Evolutionary conservation across 768 basidiomycete species (phyloP), one percentile per base, ranked within the genome.

Genomic region (Tephrocybe sp.): DNA sequence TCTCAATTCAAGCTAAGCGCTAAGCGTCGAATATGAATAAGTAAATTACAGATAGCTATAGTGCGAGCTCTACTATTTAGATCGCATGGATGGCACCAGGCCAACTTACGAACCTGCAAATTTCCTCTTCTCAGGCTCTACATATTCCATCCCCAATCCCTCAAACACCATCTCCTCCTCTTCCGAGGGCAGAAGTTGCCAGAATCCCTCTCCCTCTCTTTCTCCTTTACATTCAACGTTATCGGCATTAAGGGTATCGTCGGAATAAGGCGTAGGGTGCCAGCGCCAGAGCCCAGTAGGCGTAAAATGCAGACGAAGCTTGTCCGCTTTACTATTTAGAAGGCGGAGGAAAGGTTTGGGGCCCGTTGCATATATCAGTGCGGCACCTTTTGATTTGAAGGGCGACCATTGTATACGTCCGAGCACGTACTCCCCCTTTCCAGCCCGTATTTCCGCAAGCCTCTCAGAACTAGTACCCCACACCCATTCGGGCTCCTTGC

Each of bases 281-380:
- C 82, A 85, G 42, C 65, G 70, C 87, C 87, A 88, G 3, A 88
- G 66, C 11, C 86, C 87, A 53, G 71, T 78, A 55, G 83, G 81
- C 55, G 84, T 78, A 24, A 88, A 69, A 27, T 75, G 68, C 58
- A 85, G 56, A 13, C 77, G 78, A 2, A 70, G 57, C 36, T 65
- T 68, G 5, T 57, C 44, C 0, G 86, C 87, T 31, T 68, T 66
- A 18, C 55, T 60, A 26, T 70, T 70, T 1, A 80, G 51, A 34
- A 74, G 65, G 41, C 68, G 64, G 34, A 67, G 63, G 59, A 85
- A 84, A 21, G 71, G 69, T 0, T 40, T 34, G 58, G 86, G 83
- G 8, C 86, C 86, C 1, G 86, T 88, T 18, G 79, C 57, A 11
- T 70, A 56, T 27, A 88, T 65, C 22, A 79, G 64, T 0, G 80